phyloP scores from a whole-genome alignment of 2,329 filamentous ascomycete genomes.

The Scedosporium boydii region DNA sequence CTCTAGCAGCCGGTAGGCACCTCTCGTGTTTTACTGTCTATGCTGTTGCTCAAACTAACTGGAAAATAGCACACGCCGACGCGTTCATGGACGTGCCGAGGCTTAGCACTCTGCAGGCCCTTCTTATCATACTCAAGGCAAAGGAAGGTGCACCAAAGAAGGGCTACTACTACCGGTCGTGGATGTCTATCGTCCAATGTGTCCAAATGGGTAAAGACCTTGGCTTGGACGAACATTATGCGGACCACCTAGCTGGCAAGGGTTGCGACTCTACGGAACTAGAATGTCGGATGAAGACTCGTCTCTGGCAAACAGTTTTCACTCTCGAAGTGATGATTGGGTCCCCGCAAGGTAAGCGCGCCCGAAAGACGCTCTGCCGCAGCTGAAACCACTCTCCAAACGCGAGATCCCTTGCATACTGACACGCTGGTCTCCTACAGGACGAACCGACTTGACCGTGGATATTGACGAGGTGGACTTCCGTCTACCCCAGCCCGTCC shows the following conservation, averaged over 20 bases:
- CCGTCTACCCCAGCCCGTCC: slow-evolving; percentile 50
- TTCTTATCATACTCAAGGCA: slow-evolving; percentile 81
- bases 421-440: slow-evolving; percentile 26
- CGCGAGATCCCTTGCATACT: not conserved
- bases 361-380: not conserved
- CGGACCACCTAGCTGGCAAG: slow-evolving; percentile 63
- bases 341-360: slow-evolving; percentile 66
- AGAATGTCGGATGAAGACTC: slow-evolving; percentile 76
- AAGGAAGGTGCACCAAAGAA: slow-evolving; percentile 85
- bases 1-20: slow-evolving; percentile 66
- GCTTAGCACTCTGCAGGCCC: slow-evolving; percentile 82
- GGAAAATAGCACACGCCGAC: slow-evolving; percentile 65
- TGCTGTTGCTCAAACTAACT: slow-evolving; percentile 11
- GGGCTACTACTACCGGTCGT: slow-evolving; percentile 93
- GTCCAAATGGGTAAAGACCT: slow-evolving; percentile 91
- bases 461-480: slow-evolving; percentile 69
- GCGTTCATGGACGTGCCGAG: slow-evolving; percentile 89
- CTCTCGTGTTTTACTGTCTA: not conserved
- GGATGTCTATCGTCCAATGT: slow-evolving; percentile 90
- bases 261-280: slow-evolving; percentile 58
- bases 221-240: slow-evolving; percentile 77
- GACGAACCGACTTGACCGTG: slow-evolving; percentile 70
- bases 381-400: not conserved
- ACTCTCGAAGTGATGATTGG: slow-evolving; percentile 87
- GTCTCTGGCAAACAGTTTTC: slow-evolving; percentile 85